phyloP scores from a whole-genome alignment of 768 basidiomycete genomes.

The Hysterangium stoloniferum region DNA sequence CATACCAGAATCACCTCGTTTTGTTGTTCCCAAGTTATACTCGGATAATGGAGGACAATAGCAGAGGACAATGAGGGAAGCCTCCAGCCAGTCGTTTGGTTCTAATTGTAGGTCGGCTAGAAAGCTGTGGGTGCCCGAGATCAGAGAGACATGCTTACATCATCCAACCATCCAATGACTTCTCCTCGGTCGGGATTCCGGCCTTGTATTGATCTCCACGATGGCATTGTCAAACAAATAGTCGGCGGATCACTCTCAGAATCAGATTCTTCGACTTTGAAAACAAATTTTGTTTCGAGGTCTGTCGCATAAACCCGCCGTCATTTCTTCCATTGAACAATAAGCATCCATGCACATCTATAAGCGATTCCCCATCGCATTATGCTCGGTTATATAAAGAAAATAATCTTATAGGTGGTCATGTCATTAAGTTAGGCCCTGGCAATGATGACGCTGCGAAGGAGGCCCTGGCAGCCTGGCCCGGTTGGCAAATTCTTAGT shows the following conservation, averaged over 20 bases:
- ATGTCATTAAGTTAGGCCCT: constrained; percentile 93
- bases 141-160: no score
- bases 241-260: constrained; percentile 91
- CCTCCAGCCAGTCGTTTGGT: no score
- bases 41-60: no score
- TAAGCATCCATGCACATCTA: constrained; percentile 12
- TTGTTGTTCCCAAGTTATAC: no score
- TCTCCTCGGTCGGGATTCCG: constrained; percentile 53
- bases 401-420: constrained; percentile 71
- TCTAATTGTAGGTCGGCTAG: no score
- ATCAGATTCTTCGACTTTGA: constrained; percentile 45
- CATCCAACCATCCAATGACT: no score
- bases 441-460: constrained; percentile 85
- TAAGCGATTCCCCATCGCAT: constrained; percentile 67
- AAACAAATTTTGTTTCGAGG: constrained; percentile 91
- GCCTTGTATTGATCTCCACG: constrained; percentile 96
- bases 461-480: constrained; percentile 80
- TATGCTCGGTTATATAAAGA: constrained; percentile 74
- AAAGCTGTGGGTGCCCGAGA: no score
- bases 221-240: constrained; percentile 95
- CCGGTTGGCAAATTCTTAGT: constrained; percentile 37
- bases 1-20: no score
- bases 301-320: constrained; percentile 25
- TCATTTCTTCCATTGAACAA: constrained; percentile 5
- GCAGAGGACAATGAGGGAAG: no score